Evolutionary conservation across 257 asterid species (phyloP).

Genomic region (Ballota nigra): DNA sequence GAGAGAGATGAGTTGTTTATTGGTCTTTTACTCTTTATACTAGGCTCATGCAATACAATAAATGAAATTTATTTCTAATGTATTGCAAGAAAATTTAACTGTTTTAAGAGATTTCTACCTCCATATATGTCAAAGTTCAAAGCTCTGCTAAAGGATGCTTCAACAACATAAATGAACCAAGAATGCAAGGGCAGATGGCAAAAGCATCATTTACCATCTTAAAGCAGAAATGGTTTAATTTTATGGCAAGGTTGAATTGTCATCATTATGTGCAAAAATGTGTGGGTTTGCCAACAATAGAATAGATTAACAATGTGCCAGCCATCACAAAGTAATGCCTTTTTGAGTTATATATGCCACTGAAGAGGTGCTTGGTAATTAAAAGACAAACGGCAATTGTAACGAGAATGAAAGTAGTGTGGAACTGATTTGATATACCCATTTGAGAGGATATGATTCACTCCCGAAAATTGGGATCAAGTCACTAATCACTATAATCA

Average conservation of each 20-base stretch:
- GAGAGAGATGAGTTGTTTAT: not conserved
- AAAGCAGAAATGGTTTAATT: not conserved
- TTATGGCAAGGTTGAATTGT: not conserved
- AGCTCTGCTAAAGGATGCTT: not conserved
- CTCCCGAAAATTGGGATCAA: too few relatives aligned
- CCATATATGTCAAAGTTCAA: not conserved
- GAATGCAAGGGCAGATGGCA: not conserved
- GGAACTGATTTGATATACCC: too few relatives aligned
- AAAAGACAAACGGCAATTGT: too few relatives aligned
- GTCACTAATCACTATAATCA: too few relatives aligned
- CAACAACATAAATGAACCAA: not conserved
- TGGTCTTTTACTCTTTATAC: not conserved
- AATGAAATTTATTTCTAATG: not conserved
- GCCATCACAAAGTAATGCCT: too few relatives aligned
- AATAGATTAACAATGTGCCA: too few relatives aligned
- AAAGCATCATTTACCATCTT: not conserved
- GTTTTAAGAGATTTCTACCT: not conserved
- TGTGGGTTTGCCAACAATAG: not conserved
- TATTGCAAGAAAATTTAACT: not conserved
- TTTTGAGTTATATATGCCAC: too few relatives aligned
- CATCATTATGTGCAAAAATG: not conserved
- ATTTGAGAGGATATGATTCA: too few relatives aligned
- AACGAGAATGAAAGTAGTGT: too few relatives aligned
- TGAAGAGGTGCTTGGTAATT: too few relatives aligned
- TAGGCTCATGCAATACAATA: not conserved